phyloP scores from a whole-genome alignment of 2,329 filamentous ascomycete species.

The Calonectria pseudoturangicola region DNA sequence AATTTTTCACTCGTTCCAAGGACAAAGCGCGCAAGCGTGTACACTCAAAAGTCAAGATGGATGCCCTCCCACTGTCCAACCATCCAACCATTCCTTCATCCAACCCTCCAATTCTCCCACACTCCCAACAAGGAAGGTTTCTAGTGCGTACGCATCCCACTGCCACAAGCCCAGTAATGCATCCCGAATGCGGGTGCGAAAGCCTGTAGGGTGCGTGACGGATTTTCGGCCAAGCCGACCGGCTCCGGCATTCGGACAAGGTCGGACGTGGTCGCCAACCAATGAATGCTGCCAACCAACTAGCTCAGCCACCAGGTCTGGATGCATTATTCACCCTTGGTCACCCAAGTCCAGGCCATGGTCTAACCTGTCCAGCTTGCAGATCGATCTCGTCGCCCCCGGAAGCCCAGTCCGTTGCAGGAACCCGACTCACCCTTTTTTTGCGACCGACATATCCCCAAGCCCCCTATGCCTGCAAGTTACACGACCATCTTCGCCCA shows the following conservation, averaged over 20 bases:
- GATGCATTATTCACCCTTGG: constrained; percentile 24
- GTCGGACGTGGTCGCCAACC: constrained; percentile 41
- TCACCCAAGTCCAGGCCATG: constrained; percentile 32
- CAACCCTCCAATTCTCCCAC: constrained; percentile 25
- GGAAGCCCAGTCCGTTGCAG: constrained; percentile 32
- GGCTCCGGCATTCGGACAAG: constrained; percentile 46
- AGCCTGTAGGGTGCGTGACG: constrained; percentile 41
- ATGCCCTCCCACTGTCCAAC: constrained; percentile 22
- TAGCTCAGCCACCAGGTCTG: constrained; percentile 47
- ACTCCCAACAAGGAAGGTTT: constrained; percentile 33
- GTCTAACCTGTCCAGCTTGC: constrained; percentile 26
- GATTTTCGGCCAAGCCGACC: constrained; percentile 51
- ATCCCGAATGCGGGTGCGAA: constrained; percentile 17
- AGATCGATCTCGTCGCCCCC: constrained; percentile 40
- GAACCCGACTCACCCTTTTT: constrained; percentile 34
- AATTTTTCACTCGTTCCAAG: constrained; percentile 38
- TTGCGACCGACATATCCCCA: constrained; percentile 19
- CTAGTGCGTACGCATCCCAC: constrained; percentile 15
- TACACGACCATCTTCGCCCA: constrained; percentile 11
- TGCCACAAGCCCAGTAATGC: constrained; percentile 19
- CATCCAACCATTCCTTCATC: constrained; percentile 31
- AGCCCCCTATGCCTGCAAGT: constrained; percentile 15
- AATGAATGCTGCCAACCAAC: constrained; percentile 46
- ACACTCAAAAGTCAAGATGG: constrained; percentile 42
- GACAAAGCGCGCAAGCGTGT: constrained; percentile 30